These are phyloP conservation scores for Phyllosticta capitalensis DNA, from an alignment of 2,329 filamentous ascomycete genomes.

Conservation along the genomic window DNA sequence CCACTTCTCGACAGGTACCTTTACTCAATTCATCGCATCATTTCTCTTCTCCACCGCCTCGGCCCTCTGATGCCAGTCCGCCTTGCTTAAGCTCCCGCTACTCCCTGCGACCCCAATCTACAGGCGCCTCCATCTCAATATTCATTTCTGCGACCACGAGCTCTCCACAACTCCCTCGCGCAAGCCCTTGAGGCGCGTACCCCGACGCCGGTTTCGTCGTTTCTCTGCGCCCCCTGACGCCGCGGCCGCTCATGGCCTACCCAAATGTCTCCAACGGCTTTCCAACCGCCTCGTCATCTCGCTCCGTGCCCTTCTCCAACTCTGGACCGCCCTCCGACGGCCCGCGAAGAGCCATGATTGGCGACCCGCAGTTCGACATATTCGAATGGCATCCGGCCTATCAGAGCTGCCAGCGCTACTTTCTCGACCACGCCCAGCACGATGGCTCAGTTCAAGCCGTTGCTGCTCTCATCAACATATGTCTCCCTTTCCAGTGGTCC, in stretches of 20 bases:
- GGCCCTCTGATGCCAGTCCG: not conserved
- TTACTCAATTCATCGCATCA: not conserved
- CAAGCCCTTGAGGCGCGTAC: not conserved
- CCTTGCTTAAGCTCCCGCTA: not conserved
- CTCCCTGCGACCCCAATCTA: not conserved
- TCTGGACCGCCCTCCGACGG: constrained; percentile 7
- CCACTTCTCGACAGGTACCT: not conserved
- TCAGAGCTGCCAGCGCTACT: constrained; percentile 82
- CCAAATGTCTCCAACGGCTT: constrained; percentile 9
- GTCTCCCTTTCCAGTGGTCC: constrained; percentile 71
- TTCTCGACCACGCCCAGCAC: constrained; percentile 84
- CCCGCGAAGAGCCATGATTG: constrained; percentile 18
- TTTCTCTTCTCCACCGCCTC: not conserved
- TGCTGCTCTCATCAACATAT: constrained; percentile 85
- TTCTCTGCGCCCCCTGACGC: not conserved
- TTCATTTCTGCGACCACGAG: not conserved
- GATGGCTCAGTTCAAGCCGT: constrained; percentile 74
- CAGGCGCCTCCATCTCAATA: not conserved
- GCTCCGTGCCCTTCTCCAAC: constrained; percentile 7
- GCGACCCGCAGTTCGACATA: constrained; percentile 57
- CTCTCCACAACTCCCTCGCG: not conserved
- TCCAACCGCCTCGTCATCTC: constrained; percentile 9
- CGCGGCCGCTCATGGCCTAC: constrained; percentile 9
- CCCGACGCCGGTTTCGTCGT: not conserved
- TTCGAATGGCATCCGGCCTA: constrained; percentile 91